Conservation (phyloP, 2,329 filamentous ascomycete species). For the Elsinoe fawcettii region DNA sequence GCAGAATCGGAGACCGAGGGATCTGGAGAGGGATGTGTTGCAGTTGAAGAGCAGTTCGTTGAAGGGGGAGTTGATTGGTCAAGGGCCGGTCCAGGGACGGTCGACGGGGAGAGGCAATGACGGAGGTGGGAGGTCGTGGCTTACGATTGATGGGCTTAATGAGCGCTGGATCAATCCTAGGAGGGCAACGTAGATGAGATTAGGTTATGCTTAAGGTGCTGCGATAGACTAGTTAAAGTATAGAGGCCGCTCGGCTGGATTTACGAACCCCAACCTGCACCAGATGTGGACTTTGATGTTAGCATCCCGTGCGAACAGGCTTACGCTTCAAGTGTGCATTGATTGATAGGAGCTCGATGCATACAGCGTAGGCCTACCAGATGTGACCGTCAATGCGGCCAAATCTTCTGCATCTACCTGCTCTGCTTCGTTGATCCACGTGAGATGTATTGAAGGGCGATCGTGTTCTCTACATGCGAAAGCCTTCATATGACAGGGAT, state of each 20-base stretch:
- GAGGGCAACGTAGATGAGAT: not conserved
- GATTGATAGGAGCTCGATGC: too few relatives aligned
- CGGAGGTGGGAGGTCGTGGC: conserved; percentile 16
- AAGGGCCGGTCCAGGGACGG: conserved; percentile 28
- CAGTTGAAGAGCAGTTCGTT: conserved; percentile 32
- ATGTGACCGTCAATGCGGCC: not conserved
- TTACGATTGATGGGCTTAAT: conserved; percentile 24
- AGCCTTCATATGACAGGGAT: not conserved
- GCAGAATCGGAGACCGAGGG: not conserved
- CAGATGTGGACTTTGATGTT: too few relatives aligned
- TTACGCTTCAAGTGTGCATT: too few relatives aligned
- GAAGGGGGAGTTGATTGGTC: conserved; percentile 42
- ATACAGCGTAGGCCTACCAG: not conserved
- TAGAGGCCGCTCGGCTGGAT: too few relatives aligned
- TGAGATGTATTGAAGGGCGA: too few relatives aligned
- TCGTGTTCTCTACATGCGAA: not conserved
- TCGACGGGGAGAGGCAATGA: conserved; percentile 32
- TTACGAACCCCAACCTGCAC: too few relatives aligned
- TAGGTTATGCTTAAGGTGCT: too few relatives aligned
- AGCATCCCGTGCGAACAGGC: too few relatives aligned
- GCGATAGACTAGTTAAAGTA: too few relatives aligned
- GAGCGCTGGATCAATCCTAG: conserved; percentile 32
- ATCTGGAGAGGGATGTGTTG: conserved; percentile 10
- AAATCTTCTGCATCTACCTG: not conserved
- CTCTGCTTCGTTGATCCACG: too few relatives aligned